These are phyloP conservation scores for Dissophora ornata DNA, from an alignment of 192 early-diverging fungal genomes.

Conservation along the genomic window DNA sequence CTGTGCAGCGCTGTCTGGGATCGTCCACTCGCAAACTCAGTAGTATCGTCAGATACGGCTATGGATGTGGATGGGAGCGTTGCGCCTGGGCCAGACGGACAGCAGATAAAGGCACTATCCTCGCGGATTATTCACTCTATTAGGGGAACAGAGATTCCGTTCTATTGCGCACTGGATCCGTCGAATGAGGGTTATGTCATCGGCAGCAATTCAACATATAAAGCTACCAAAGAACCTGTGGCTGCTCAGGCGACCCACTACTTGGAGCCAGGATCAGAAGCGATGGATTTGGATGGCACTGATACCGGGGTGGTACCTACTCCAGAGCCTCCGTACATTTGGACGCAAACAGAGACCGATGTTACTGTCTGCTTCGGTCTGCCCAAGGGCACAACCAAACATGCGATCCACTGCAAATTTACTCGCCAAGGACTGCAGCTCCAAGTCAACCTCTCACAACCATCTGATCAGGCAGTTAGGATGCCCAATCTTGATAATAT, in stretches of 20 bases:
- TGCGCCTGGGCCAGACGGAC: background rate
- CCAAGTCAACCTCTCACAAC: constrained; percentile 22
- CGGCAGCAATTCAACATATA: constrained; percentile 53
- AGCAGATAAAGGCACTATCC: background rate
- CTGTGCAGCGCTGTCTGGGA: constrained; percentile 29
- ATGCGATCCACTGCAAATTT: constrained; percentile 70
- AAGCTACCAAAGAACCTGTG: constrained; percentile 21
- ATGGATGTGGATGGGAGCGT: constrained; percentile 15
- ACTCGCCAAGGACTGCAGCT: constrained; percentile 47
- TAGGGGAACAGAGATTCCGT: constrained; percentile 63
- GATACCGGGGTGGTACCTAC: constrained; percentile 9
- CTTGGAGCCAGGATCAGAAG: constrained; percentile 25
- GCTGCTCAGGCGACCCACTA: constrained; percentile 21
- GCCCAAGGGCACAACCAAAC: constrained; percentile 60
- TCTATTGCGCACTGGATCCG: constrained; percentile 59
- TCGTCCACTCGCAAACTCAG: background rate
- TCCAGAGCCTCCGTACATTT: constrained; percentile 65
- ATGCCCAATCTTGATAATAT: constrained; percentile 35
- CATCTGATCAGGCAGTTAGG: constrained; percentile 4
- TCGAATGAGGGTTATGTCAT: constrained; percentile 57
- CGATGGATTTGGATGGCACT: constrained; percentile 24
- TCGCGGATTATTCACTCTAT: constrained; percentile 49
- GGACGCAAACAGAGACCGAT: constrained; percentile 75
- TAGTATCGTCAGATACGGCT: background rate
- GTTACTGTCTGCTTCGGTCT: constrained; percentile 73